phyloP scores from a whole-genome alignment of 1,284 basidiomycete species.

The Somion occarium region DNA sequence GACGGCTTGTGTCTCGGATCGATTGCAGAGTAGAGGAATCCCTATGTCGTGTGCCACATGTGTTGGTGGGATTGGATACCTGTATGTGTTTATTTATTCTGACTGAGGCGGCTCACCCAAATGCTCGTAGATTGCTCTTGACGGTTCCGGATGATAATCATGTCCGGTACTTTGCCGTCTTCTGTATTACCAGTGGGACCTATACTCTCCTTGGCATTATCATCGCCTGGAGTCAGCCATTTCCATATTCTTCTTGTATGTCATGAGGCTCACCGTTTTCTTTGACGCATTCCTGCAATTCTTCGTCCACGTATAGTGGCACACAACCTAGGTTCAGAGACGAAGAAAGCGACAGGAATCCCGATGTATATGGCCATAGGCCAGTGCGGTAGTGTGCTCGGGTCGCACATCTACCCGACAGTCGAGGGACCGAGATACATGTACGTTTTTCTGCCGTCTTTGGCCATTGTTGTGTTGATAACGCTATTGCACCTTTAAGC shows the following conservation, averaged over 20 bases:
- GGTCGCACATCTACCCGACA: conserved; percentile 65
- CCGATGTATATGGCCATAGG: conserved; percentile 76
- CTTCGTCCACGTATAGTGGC: conserved; percentile 46
- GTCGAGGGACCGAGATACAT: conserved; percentile 60
- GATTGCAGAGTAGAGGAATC: conserved; percentile 64
- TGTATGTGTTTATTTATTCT: conserved; percentile 30
- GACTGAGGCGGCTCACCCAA: not conserved
- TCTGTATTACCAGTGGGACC: conserved; percentile 65
- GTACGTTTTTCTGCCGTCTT: not conserved
- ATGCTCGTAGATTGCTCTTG: conserved; percentile 42
- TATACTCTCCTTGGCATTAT: conserved; percentile 64
- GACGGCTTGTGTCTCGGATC: conserved; percentile 67
- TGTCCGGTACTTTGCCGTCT: conserved; percentile 63
- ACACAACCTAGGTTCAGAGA: conserved; percentile 75
- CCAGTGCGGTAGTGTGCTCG: conserved; percentile 67
- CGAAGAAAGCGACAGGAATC: conserved; percentile 70
- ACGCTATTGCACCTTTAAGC: not conserved
- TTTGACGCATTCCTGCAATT: too few species aligned
- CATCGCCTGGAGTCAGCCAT: conserved; percentile 66
- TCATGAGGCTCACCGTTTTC: not conserved
- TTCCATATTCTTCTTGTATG: not conserved
- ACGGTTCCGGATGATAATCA: conserved; percentile 40
- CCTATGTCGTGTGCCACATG: conserved; percentile 45
- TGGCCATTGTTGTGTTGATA: not conserved
- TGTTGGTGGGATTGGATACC: conserved; percentile 61